These are phyloP conservation scores for Silene coronaria DNA, from an alignment of 179 eudicot species.

Conservation along the genomic window DNA sequence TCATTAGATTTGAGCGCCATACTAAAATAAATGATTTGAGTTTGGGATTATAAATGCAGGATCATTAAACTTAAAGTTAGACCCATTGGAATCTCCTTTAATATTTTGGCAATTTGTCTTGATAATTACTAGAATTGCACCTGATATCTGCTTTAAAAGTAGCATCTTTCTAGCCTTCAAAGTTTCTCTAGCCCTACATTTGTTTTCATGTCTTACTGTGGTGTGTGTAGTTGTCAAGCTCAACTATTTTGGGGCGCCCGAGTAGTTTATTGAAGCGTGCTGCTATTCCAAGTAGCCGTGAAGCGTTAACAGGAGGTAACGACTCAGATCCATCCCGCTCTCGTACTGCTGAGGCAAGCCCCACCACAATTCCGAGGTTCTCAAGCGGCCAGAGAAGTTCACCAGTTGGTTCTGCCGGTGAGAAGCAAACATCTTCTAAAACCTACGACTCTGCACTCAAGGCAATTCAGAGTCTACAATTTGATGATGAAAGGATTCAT, in stretches of 20 bases:
- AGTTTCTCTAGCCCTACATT: not conserved
- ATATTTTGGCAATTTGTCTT: too few species aligned
- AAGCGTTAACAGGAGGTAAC: conserved; percentile 44
- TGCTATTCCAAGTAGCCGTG: conserved; percentile 57
- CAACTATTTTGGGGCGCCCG: conserved; percentile 48
- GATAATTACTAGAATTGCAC: too few species aligned
- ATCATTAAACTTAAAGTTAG: too few species aligned
- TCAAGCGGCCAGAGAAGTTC: conserved; percentile 65
- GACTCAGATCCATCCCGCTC: conserved; percentile 52
- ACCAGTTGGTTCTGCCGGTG: conserved; percentile 52
- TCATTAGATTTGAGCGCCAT: too few species aligned
- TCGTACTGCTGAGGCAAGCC: conserved; percentile 54
- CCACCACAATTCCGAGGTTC: conserved; percentile 45
- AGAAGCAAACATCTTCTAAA: conserved; percentile 41
- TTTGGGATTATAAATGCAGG: too few species aligned
- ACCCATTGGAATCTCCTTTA: too few species aligned
- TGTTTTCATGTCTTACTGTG: not conserved
- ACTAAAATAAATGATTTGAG: too few species aligned
- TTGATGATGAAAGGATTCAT: conserved; percentile 60
- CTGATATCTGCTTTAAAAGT: too few species aligned
- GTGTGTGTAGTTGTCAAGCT: conserved; percentile 47
- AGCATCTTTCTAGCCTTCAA: too few species aligned
- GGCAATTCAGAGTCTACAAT: conserved; percentile 68
- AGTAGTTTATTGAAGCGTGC: conserved; percentile 64
- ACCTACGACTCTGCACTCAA: conserved; percentile 69